Base-by-base conservation (phyloP, 345 rosid genomes). In the Bruguiera parviflora region DNA sequence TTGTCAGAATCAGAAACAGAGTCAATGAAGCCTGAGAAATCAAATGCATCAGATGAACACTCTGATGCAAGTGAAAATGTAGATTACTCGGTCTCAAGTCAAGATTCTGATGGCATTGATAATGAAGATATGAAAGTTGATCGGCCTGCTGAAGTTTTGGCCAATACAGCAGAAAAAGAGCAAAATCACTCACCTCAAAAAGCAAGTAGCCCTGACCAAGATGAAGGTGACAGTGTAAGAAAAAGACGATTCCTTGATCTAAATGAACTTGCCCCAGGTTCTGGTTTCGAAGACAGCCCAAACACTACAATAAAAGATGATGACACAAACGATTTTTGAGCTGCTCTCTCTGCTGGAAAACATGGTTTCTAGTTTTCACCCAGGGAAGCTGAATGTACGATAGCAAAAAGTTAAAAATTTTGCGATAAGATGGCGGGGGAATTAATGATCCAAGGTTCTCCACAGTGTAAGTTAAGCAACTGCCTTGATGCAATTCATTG, bases 231-330 rank as follows among this genome's bases (percentile, higher is more conserved):
- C 7, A 88, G 84, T 64, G 84, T 68, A 62, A 81, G 74, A 27
- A 85, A 86, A 75, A 81, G 86, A 80, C 85, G 83, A 66, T 95
- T 88, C 76, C 93, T 95, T 22, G 97, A 95, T 85, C 74, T 95
- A 79, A 92, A 92, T 32, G 93, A 92, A 82, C 89, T 92, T 64
- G 99, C 97, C 27, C 96, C 98, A 3, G 92, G 91, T 53, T 86
- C 98, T 69, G 92, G 96, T 71, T 89, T 90, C 72, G 99, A 92
- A 60, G 98, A 95, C 63, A 88, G 94, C 77, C 94, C 91, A 63
- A 89, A 85, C 77, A 77, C 89, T 53, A 71, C 83, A 67, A 66
- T 74, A 80, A 92, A 92, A 85, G 96, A 86, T 70, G 92, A 84
- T 35, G 88, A 79, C 68, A 74, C 79, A 71, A 88, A 80, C 69